These are phyloP conservation scores for Camelina hispida DNA, from an alignment of 345 rosid species.

Conservation along the genomic window DNA sequence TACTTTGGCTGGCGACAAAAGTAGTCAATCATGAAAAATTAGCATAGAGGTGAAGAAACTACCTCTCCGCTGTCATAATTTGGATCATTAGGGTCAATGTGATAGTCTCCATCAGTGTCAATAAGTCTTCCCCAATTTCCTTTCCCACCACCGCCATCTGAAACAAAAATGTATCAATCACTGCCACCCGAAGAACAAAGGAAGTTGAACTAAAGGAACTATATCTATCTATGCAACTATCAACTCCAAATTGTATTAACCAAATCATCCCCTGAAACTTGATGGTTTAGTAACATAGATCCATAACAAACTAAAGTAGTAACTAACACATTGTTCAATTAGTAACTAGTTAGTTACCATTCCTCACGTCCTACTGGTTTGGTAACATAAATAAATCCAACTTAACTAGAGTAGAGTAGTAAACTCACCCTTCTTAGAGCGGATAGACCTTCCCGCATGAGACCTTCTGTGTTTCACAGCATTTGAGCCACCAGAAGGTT, in stretches of 20 bases:
- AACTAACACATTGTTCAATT: no score
- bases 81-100: constrained; percentile 85
- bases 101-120: constrained; percentile 74
- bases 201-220: neutral
- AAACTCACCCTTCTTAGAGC: constrained; percentile 83
- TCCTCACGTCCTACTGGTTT: no score
- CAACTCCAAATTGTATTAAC: neutral
- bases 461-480: constrained; percentile 77
- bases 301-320: no score
- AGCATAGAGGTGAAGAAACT: constrained; percentile 24
- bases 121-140: constrained; percentile 97
- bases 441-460: constrained; percentile 76
- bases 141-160: constrained; percentile 97
- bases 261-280: constrained; percentile 1
- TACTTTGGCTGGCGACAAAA: constrained; percentile 8
- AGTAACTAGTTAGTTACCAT: no score
- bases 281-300: no score
- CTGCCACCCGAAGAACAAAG: neutral
- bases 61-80: constrained; percentile 99
- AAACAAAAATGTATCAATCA: constrained; percentile 17
- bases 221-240: neutral
- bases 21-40: neutral
- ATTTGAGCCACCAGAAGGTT: constrained; percentile 57
- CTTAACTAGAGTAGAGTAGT: neutral
- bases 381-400: no score